Base-by-base conservation (phyloP, 208 protist genomes). In the Acanthamoeba triangularis region DNA sequence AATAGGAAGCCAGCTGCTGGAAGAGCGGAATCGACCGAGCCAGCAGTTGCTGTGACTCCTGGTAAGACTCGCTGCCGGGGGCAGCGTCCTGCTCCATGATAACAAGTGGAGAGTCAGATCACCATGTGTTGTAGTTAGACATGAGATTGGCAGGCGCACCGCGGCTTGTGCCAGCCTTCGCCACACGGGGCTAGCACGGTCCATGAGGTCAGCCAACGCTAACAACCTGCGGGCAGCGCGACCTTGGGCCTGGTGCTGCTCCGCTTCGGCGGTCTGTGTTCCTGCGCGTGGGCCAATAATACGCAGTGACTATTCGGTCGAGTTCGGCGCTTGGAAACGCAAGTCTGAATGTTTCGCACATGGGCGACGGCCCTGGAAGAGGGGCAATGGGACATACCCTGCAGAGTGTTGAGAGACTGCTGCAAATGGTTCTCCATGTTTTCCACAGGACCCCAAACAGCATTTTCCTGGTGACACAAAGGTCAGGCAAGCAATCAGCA, bases 1-100 rank as follows among this genome's bases (percentile, higher is more conserved):
- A 88, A 41, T 88, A 88, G 47, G 80, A 88, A 7, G 80, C 25
- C 47, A 88, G 44, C 49, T 88, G 80, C 35, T 88, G 80, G 23
- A 88, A 65, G 41, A 88, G 80, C 18, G 80, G 80, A 33, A 63
- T 2, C 14, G 80, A 54, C n/a, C 41, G 80, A 16, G 80, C n/a
- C 25, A 88, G 8, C 44, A 88, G 30, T 41, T 88, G 80, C 80
- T 63, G 80, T 14, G 80, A 88, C 49, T 88, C 80, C 52, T 88
- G 80, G 35, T 88, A 63, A 11, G 80, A 10, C 30, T 6, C 80
- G 49, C 80, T 88, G 4, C 28, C 80, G 13, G 80, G 80, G 6
- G 80, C 80, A 41, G 25, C 80, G 23, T 88, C 80, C 80, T 88
- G n/a, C 2, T n/a, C 59, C 59, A 20, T 28, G 18, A 28, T 25